Percentiles rank a stretch among this genome's conserved stretches.
These are phyloP conservation scores for Schizochytrium sp. DNA, from an alignment of 108 stramenopile genomes.

Conservation along the genomic window DNA sequence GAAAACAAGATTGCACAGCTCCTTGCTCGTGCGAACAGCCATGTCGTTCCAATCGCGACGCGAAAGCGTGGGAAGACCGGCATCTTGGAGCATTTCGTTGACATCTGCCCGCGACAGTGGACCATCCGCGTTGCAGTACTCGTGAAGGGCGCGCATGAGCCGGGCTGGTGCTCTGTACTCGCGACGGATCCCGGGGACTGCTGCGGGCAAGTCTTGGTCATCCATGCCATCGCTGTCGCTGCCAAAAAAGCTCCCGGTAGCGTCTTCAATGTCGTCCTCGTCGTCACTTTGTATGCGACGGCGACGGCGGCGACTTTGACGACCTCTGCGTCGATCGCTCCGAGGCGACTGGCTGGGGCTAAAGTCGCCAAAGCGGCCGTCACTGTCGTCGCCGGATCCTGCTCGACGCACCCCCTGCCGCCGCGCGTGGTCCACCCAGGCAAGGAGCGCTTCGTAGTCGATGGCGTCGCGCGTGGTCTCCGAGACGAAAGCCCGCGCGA, in stretches of 20 bases:
- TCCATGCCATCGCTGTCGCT: too few relatives aligned
- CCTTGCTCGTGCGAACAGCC: background rate
- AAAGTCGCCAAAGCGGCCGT: too few relatives aligned
- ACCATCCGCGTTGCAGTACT: background rate
- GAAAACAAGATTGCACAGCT: background rate
- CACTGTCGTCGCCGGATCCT: too few relatives aligned
- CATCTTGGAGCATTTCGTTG: background rate
- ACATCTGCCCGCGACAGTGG: background rate
- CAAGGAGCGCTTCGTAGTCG: slow-evolving; percentile 1
- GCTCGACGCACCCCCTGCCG: too few relatives aligned
- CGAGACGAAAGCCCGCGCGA: background rate
- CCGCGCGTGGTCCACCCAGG: background rate
- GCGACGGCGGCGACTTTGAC: too few relatives aligned
- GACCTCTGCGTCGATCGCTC: too few relatives aligned
- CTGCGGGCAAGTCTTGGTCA: background rate
- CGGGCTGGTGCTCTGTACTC: background rate
- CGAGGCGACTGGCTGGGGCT: too few relatives aligned
- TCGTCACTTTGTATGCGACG: too few relatives aligned
- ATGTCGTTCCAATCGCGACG: background rate
- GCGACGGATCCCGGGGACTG: background rate
- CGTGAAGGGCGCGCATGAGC: background rate
- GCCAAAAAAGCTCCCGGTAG: too few relatives aligned
- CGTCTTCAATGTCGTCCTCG: too few relatives aligned
- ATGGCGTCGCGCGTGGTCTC: background rate
- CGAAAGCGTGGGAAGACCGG: background rate